Base-by-base conservation (phyloP, 2,329 filamentous ascomycete species). In the Colletotrichum plurivorum region DNA sequence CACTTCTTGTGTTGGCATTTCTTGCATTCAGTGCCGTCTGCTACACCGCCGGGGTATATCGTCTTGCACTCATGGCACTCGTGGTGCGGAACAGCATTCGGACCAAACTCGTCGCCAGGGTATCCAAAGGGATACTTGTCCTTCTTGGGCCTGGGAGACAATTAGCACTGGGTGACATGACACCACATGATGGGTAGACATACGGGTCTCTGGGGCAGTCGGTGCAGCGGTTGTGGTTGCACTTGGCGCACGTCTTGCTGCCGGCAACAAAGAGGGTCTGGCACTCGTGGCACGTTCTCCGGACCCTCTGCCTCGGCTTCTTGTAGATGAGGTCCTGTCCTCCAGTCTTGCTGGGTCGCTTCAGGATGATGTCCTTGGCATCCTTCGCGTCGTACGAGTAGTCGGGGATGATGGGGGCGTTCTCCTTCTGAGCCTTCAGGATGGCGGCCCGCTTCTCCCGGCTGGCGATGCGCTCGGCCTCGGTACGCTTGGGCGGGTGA, bases 191-290 rank as follows among this genome's bases (percentile, higher is more conserved):
- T 20, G 27, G 41, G 36, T 12, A 16, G 61, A 90, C 92, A 78
- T 88, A 94, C 87, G 94, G 94, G 75, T 94, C 90, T 74, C 94
- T 86, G 31, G 93, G 93, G 78, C 94, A 97, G 76, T 92, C 92
- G 46, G 90, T 93, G 83, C 94, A 97, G 62, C 93, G 90, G 59
- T 86, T 78, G 78, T 97, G 94, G 31, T 85, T 82, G 79, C 94
- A 97, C 46, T 84, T 84, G 8, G 84, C 79, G 78, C 94, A 97
- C 0, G 76, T 88, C 82, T 91, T 93, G 69, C 80, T 83, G 39
- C 86, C 84, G 6, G 84, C 76, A 2, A 81, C 78, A 76, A 94
- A 96, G 1, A 91, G 76, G 2, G 84, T 87, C 54, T 88, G 78
- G 78, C 94, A 97, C 74, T 89, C 85, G 79, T 97, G 94, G 78